phyloP scores from a whole-genome alignment of 805 yeast species.

The Starmerella potacharoeniae region DNA sequence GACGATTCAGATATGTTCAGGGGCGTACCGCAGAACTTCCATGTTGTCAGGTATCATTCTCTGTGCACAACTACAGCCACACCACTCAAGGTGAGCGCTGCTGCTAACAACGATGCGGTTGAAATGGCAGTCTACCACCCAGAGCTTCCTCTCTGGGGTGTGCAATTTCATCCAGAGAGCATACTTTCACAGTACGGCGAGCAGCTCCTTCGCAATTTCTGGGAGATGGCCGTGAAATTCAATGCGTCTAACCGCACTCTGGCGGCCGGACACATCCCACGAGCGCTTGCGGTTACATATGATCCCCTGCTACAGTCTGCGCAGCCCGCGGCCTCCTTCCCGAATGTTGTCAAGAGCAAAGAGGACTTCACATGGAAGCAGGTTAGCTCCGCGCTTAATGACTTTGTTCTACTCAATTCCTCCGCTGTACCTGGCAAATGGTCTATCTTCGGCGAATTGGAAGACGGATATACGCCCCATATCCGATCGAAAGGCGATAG shows the following conservation, averaged over 20 bases:
- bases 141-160: slow-evolving; percentile 67
- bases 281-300: slow-evolving; percentile 1
- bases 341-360: neutral
- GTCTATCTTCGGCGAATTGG: slow-evolving; percentile 64
- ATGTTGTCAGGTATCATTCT: slow-evolving; percentile 84
- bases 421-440: slow-evolving; percentile 79
- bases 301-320: neutral
- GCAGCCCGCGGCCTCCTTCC: neutral
- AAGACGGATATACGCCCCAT: slow-evolving; percentile 13
- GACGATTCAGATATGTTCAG: slow-evolving; percentile 32
- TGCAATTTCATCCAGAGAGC: slow-evolving; percentile 96
- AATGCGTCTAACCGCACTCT: slow-evolving; percentile 21
- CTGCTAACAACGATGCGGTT: slow-evolving; percentile 32
- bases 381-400: slow-evolving; percentile 23
- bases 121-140: slow-evolving; percentile 73
- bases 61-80: slow-evolving; percentile 38
- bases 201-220: slow-evolving; percentile 50
- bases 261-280: slow-evolving; percentile 4
- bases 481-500: slow-evolving; percentile 15
- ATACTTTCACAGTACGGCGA: slow-evolving; percentile 67
- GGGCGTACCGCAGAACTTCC: slow-evolving; percentile 36
- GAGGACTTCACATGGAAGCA: slow-evolving; percentile 3
- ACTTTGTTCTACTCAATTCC: slow-evolving; percentile 58
- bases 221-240: slow-evolving; percentile 35
- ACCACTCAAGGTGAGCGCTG: slow-evolving; percentile 3